Evolutionary conservation across 345 rosid species (phyloP), one percentile per base, ranked within the genome.

Genomic region (Populus pruinosa): DNA sequence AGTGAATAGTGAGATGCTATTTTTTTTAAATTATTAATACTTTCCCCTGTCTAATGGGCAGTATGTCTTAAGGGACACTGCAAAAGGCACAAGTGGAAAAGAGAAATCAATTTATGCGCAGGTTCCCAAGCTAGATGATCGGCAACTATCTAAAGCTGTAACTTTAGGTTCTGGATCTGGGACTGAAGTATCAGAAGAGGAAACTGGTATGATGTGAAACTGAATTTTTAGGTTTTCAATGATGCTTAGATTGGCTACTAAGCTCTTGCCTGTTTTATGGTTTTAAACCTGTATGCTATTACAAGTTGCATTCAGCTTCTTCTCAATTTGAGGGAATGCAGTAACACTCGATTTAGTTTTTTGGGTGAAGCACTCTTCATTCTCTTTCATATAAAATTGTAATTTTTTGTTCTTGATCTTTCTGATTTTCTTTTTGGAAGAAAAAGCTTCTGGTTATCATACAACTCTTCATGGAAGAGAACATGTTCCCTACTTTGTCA

Each of bases 41-140:
- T 72, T 63, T 72, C 11, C 75, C 55, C 38, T 73, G 43, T 80
- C 25, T 79, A 76, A 73, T 82, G 83, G 67, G 81, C 88, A 90
- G 94, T 90, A 89, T 82, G 88, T 90, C 72, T 75, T 80, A 56
- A 86, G 92, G 82, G 87, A 89, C 72, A 29, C 77, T 70, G 85
- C 76, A 31, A 83, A 89, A 81, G 71, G 76, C 65, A 50, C 84
- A 35, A 74, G 81, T 72, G 85, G 88, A 61, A 89, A 89, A 79
- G 90, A 86, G 61, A 90, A 86, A 80, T 77, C 91, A 59, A 77
- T 83, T 39, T 75, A 82, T 79, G 74, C 75, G 49, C 80, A 82
- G 61, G 83, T 83, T 81, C 70, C 90, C 55, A 87, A 81, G 80
- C 83, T 76, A 71, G 91, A 89, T 86, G 90, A 80, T 61, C 88